Base-by-base conservation (phyloP, 768 basidiomycete genomes). In the Termitomyces sp. region DNA sequence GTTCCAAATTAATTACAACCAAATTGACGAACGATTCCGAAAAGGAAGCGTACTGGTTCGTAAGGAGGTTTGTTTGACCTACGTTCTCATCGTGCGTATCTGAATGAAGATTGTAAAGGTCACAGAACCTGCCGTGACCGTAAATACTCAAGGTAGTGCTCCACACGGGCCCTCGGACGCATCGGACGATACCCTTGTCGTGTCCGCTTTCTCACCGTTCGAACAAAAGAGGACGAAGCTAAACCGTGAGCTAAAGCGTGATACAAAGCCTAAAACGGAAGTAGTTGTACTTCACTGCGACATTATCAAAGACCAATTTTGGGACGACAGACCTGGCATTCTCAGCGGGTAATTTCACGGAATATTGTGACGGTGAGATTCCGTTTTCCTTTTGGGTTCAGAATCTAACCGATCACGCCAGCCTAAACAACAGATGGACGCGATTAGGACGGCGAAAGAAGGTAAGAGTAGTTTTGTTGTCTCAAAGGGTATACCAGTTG, bases 1-100 rank as follows among this genome's bases (percentile, higher is more conserved):
- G 14, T 98, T 95, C 68, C 79, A 81, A 4, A 86, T 96, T 67
- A 98, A 98, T 72, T 99, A 98, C 71, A 96, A 92, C 64, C 74
- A 81, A 6, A 71, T 96, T 5, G 80, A 88, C 9, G 78, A 81
- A 1, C 80, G 88, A 61, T 96, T 83, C 68, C 79, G 91, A 55
- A 96, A 96, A 71, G 97, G 97, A 11, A 95, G 90, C 66, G 80
- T 93, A 2, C 71, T 98, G 11, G 82, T 94, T 50, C 84, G 94
- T 60, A 81, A 87, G 65, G 78, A 83, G 75, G 87, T 83, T 63
- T 55, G 66, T 63, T 57, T 55, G 45, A 6, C 17, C 31, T 52
- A 29, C n/a, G 25, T 47, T 14, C 25, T 37, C 31, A 36, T 45
- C 43, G 42, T 10, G 47, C 34, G 47, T 29, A 5, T n/a, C 36